phyloP scores from a whole-genome alignment of 305 asterid species.

The Fraxinus nigra region DNA sequence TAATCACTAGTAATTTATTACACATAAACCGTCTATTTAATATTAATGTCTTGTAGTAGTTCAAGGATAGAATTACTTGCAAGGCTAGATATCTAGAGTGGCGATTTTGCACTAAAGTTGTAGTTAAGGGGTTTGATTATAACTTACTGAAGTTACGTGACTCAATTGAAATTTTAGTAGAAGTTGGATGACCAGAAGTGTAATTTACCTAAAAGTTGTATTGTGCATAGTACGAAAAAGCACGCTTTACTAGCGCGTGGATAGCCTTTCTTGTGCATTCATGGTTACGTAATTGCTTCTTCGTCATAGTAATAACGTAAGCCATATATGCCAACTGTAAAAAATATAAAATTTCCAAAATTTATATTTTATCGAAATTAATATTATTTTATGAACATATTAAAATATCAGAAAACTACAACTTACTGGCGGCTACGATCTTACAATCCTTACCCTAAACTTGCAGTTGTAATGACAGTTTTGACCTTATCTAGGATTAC shows the following conservation, averaged over 20 bases:
- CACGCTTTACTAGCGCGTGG: conserved; percentile 24
- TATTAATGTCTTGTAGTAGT: background rate
- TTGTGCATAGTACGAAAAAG: background rate
- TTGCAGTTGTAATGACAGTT: background rate
- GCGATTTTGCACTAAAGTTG: background rate
- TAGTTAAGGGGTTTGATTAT: background rate
- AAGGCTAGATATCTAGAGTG: background rate
- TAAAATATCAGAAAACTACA: background rate
- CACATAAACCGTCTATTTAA: too few species aligned
- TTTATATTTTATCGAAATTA: background rate
- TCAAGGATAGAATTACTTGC: background rate
- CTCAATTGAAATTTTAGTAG: background rate
- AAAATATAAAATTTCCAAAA: background rate
- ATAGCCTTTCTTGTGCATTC: background rate
- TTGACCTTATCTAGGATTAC: background rate
- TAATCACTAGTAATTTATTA: background rate
- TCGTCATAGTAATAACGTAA: conserved; percentile 24
- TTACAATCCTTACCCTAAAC: background rate
- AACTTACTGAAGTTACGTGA: background rate
- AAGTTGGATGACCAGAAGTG: background rate
- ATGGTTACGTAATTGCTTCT: conserved; percentile 20
- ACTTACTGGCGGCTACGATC: background rate
- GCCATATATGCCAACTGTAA: conserved; percentile 18
- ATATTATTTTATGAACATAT: too few species aligned
- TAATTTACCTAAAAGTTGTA: background rate